Evolutionary conservation across 169 alveolate species (phyloP).

Genomic region (Blepharisma undulans): DNA sequence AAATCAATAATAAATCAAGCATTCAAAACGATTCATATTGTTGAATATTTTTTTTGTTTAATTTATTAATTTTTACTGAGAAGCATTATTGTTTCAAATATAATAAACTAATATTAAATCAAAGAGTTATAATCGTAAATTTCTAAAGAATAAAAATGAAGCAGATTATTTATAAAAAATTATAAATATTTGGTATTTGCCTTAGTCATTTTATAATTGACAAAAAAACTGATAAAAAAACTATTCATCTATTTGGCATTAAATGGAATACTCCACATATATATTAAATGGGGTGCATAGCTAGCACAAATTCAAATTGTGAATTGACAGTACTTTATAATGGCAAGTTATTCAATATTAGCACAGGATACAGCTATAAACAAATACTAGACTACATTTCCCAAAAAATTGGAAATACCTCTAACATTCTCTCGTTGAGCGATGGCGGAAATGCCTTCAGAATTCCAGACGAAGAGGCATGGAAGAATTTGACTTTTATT

Average conservation of each 20-base stretch:
- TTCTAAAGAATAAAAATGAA: too few relatives aligned
- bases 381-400: not conserved
- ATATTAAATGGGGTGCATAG: not conserved
- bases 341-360: not conserved
- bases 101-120: not conserved
- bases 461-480: not conserved
- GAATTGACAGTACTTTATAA: not conserved
- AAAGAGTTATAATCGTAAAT: too few relatives aligned
- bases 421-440: not conserved
- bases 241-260: not conserved
- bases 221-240: not conserved
- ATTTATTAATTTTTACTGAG: not conserved
- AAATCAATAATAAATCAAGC: too few relatives aligned
- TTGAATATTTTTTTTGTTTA: too few relatives aligned
- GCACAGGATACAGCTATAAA: not conserved
- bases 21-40: not conserved
- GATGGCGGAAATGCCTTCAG: slow-evolving; percentile 16
- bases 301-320: not conserved
- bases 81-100: too few relatives aligned
- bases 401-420: slow-evolving; percentile 5
- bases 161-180: too few relatives aligned
- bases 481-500: not conserved
- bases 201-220: not conserved
- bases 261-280: not conserved
- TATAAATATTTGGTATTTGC: too few relatives aligned